Evolutionary conservation across 2,329 filamentous ascomycete genomes (phyloP).

Genomic region (Stagonosporopsis rhizophila): DNA sequence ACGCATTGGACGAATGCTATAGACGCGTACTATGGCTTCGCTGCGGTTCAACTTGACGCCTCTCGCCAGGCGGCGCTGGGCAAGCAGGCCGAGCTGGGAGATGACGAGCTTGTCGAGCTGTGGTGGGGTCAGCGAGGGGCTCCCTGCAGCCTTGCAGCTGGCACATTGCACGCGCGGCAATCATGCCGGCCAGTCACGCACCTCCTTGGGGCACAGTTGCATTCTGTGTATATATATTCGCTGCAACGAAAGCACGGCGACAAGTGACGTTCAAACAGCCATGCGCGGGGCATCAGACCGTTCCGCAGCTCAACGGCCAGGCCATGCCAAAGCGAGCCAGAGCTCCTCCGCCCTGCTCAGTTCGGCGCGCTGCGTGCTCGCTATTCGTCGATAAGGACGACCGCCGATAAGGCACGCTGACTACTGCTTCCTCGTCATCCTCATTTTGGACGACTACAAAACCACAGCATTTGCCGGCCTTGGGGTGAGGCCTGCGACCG

Average conservation of each 20-base stretch:
- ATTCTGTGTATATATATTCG: slow-evolving; percentile 27
- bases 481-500: not conserved
- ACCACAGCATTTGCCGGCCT: not conserved
- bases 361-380: not conserved
- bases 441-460: not conserved
- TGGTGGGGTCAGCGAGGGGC: slow-evolving; percentile 33
- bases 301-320: not conserved
- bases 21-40: slow-evolving; percentile 74
- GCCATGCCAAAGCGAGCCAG: slow-evolving; percentile 11
- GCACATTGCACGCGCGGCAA: not conserved
- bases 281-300: not conserved
- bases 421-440: slow-evolving; percentile 10
- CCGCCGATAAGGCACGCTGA: slow-evolving; percentile 8
- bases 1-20: not conserved
- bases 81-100: slow-evolving; percentile 84
- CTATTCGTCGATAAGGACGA: slow-evolving; percentile 7
- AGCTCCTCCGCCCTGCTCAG: not conserved
- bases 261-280: slow-evolving; percentile 3
- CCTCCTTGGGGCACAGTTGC: slow-evolving; percentile 50
- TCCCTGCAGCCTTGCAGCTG: not conserved
- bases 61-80: slow-evolving; percentile 85
- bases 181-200: slow-evolving; percentile 24
- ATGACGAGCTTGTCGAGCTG: slow-evolving; percentile 97
- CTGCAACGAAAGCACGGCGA: not conserved
- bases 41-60: slow-evolving; percentile 89